These are phyloP conservation scores for Cymbopogon citratus DNA, from an alignment of 176 grass and related monocot genomes.

Conservation along the genomic window DNA sequence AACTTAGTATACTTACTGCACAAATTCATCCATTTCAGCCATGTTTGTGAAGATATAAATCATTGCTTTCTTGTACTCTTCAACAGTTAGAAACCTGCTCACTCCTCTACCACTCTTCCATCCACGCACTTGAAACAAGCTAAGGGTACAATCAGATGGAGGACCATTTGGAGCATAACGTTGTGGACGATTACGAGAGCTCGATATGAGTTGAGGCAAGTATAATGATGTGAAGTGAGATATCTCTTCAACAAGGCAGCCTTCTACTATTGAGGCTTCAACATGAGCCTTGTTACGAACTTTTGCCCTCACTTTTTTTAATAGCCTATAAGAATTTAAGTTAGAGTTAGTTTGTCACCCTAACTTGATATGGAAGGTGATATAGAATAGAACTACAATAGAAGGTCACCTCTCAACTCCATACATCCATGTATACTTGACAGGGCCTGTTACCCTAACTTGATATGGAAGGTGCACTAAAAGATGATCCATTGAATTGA, in stretches of 20 bases:
- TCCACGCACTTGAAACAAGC: neutral
- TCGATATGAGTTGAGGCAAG: neutral
- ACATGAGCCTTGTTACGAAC: slow-evolving; percentile 11
- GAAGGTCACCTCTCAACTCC: slow-evolving; percentile 9
- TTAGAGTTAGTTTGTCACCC: neutral
- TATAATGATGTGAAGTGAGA: neutral
- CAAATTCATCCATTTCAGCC: slow-evolving; percentile 10
- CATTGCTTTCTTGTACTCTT: slow-evolving; percentile 1
- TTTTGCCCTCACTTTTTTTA: neutral
- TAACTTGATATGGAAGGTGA: no score
- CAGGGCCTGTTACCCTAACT: neutral
- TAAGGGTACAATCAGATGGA: neutral
- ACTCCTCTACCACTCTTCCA: slow-evolving; percentile 5
- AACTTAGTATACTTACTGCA: neutral
- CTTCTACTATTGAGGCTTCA: slow-evolving; percentile 20
- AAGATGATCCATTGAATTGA: slow-evolving; percentile 22
- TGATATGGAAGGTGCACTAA: slow-evolving; percentile 5
- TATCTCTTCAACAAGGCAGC: neutral
- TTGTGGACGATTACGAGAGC: neutral
- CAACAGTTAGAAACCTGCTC: neutral
- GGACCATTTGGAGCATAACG: neutral
- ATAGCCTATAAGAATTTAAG: neutral
- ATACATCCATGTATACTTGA: slow-evolving; percentile 28
- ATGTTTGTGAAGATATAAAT: neutral
- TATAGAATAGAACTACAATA: neutral